A percentile compares a stretch with the other conserved stretches of the same genome.
phyloP scores from a whole-genome alignment of 441 rosid species.

The Rhodomyrtus psidioides region DNA sequence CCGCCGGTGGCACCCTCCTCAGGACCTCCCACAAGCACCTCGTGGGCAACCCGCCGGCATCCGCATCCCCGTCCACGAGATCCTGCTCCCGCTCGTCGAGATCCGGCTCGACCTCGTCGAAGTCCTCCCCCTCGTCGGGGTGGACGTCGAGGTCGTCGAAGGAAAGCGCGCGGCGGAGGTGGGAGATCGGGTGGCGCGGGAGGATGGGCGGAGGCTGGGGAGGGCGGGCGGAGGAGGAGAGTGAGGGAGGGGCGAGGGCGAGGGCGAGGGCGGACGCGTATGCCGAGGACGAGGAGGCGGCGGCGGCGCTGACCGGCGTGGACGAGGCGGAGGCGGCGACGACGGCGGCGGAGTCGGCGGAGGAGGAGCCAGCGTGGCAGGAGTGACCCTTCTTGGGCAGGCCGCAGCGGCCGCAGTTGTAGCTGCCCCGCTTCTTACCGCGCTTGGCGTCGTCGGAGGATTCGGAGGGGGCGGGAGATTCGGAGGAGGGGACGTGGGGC shows the following conservation, averaged over 20 bases:
- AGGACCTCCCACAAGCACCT: conserved; percentile 73
- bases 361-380: conserved; percentile 30
- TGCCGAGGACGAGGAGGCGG: not conserved
- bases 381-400: conserved; percentile 86
- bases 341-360: conserved; percentile 17
- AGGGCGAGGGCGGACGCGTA: conserved; percentile 19
- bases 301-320: not conserved
- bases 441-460: conserved; percentile 19
- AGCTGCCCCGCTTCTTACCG: conserved; percentile 64
- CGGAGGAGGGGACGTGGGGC: conserved; percentile 16
- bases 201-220: conserved; percentile 5
- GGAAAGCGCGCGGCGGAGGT: conserved; percentile 68
- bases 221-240: not conserved
- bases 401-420: conserved; percentile 93
- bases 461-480: conserved; percentile 24
- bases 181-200: conserved; percentile 32
- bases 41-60: conserved; percentile 43
- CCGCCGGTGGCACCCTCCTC: conserved; percentile 64
- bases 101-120: conserved; percentile 32
- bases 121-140: conserved; percentile 17
- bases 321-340: not conserved
- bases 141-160: conserved; percentile 62
- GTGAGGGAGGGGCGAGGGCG: not conserved
- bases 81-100: not conserved
- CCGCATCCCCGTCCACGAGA: conserved; percentile 24